Evolutionary conservation across 2,329 filamentous ascomycete genomes (phyloP).

Genomic region (Epicoccum nigrum): DNA sequence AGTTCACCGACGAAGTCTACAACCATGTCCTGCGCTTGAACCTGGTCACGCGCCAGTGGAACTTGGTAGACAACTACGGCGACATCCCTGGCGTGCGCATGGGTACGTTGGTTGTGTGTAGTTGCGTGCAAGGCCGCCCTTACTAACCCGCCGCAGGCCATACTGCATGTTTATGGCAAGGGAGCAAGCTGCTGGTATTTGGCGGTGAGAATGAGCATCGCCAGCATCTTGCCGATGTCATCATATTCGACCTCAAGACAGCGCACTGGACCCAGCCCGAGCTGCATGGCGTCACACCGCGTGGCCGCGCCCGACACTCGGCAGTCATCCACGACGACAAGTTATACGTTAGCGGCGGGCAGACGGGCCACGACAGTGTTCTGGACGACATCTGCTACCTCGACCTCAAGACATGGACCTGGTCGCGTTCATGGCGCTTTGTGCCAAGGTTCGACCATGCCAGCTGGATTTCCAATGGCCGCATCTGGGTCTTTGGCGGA

Average conservation of each 20-base stretch:
- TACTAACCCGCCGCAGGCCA: conserved; percentile 66
- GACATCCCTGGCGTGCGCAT: conserved; percentile 97
- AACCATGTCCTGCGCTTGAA: conserved; percentile 94
- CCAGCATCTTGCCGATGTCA: conserved; percentile 92
- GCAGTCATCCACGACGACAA: conserved; percentile 96
- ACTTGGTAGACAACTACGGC: conserved; percentile 95
- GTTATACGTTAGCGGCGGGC: conserved; percentile 92
- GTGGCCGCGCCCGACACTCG: conserved; percentile 89
- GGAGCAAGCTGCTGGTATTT: conserved; percentile 94
- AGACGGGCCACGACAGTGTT: conserved; percentile 91
- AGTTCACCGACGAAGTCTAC: conserved; percentile 98
- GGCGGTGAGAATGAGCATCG: conserved; percentile 98
- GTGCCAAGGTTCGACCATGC: conserved; percentile 94
- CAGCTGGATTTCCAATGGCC: conserved; percentile 89
- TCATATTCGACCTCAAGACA: conserved; percentile 92
- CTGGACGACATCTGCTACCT: conserved; percentile 96
- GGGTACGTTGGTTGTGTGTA: conserved; percentile 63
- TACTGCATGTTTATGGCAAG: conserved; percentile 91
- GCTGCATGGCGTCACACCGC: conserved; percentile 81
- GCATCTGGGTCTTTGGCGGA: conserved; percentile 96
- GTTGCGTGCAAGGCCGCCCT: background rate
- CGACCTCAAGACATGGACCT: conserved; percentile 95
- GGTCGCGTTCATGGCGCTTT: conserved; percentile 96
- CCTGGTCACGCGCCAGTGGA: conserved; percentile 88
- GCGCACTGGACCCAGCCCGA: conserved; percentile 95